phyloP scores from a whole-genome alignment of 495 filamentous ascomycete species.

The Podospora didyma region DNA sequence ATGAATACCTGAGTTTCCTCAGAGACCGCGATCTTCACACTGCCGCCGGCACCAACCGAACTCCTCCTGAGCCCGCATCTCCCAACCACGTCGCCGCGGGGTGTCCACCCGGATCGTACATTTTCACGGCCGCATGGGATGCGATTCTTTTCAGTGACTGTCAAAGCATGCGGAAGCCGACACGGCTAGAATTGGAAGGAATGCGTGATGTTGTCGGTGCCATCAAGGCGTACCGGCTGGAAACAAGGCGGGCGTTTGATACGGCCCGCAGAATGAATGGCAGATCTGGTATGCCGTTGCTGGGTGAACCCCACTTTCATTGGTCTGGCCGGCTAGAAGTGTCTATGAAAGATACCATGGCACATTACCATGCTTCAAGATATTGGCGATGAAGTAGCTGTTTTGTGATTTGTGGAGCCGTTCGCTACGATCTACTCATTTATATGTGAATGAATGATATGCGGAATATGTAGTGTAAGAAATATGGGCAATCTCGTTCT shows the following conservation, averaged over 20 bases:
- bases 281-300: background rate
- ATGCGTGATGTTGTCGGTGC: slow-evolving; percentile 38
- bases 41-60: slow-evolving; percentile 12
- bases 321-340: slow-evolving; percentile 27
- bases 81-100: slow-evolving; percentile 39
- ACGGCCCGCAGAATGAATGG: background rate
- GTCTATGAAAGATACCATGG: background rate
- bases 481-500: background rate
- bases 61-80: slow-evolving; percentile 27
- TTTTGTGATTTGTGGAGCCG: too few relatives aligned
- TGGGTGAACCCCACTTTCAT: slow-evolving; percentile 24
- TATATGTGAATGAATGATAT: too few relatives aligned
- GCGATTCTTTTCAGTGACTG: slow-evolving; percentile 19
- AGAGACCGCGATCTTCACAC: slow-evolving; percentile 8
- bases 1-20: slow-evolving; percentile 37
- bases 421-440: too few relatives aligned
- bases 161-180: slow-evolving; percentile 13
- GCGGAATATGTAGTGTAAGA: background rate
- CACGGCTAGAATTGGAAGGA: slow-evolving; percentile 8
- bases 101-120: slow-evolving; percentile 29
- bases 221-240: slow-evolving; percentile 32
- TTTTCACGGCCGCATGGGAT: slow-evolving; percentile 41
- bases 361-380: background rate
- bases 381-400: background rate
- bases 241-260: slow-evolving; percentile 25